Base-by-base conservation (phyloP, 805 yeast species). In the Saturnispora gosingensis region DNA sequence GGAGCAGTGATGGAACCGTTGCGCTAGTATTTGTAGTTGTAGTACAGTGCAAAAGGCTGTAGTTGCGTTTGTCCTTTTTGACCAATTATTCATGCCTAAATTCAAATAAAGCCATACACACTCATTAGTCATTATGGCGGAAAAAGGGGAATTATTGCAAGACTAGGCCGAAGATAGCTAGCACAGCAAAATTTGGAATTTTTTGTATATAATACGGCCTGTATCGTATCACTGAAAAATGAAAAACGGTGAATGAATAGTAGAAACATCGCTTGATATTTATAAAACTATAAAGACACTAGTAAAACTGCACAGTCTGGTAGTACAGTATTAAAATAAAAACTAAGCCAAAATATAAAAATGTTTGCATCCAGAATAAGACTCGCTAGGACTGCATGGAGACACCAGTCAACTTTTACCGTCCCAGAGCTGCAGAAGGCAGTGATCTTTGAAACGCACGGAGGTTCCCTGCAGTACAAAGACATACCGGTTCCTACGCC, bases 401-500 rank as follows among this genome's bases (percentile, higher is more conserved):
- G 65, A 61, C 53, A 57, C 28, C 59, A 62, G 48, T 61, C 66
- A 30, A 59, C 63, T n/a, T 55, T 59, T 39, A 46, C 56, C 43
- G 69, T 83, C 59, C 89, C 89, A 66, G 64, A 68, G 52, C 77
- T 79, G 50, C 89, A 83, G 72, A 82, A 78, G 70, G 91, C 83
- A 60, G 83, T 83, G 49, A 72, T 83, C 63, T 82, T 83, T 67
- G 83, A 82, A 67, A 78, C 76, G 62, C 70, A 75, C 70, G 76
- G 78, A 58, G 88, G 88, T 62, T 75, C 78, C 51, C 70, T 85
- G 62, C 70, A 70, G 58, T 83, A 82, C 76, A 78, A 76, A 67
- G 89, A 85, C 60, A 78, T 86, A 54, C 84, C 88, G 54, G 90
- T 87, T 51, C 78, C 87, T 65, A 67, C 56, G 45, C 86, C 86